Conservation (phyloP, 2,329 filamentous ascomycete species). For the Stemphylium lycopersici region DNA sequence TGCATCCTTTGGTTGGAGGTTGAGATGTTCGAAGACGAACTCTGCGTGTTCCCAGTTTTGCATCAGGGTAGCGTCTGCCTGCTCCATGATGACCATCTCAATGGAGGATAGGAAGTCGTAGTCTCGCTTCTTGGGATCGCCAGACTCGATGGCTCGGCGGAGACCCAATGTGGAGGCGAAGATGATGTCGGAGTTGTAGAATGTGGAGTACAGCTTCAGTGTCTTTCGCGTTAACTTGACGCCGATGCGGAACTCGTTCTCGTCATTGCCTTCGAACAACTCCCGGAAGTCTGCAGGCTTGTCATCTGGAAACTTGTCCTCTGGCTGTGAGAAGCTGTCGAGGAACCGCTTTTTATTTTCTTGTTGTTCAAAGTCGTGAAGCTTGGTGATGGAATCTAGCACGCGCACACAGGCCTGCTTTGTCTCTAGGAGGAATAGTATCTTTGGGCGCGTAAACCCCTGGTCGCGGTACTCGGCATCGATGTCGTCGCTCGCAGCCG, state of each 20-base stretch:
- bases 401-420: constrained; percentile 82
- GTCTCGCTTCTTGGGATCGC: constrained; percentile 71
- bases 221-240: constrained; percentile 97
- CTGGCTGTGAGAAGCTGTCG: constrained; percentile 75
- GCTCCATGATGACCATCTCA: constrained; percentile 87
- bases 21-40: constrained; percentile 89
- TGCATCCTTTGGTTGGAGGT: constrained; percentile 84
- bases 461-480: constrained; percentile 83
- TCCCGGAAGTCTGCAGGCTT: constrained; percentile 87
- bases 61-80: constrained; percentile 92
- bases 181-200: constrained; percentile 96
- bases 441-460: constrained; percentile 92
- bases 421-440: constrained; percentile 88
- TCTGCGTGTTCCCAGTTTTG: constrained; percentile 98
- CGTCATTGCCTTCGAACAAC: constrained; percentile 91
- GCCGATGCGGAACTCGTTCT: constrained; percentile 96
- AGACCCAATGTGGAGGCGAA: constrained; percentile 88
- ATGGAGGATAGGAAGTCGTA: constrained; percentile 93
- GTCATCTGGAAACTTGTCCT: constrained; percentile 71
- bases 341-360: constrained; percentile 94
- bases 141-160: constrained; percentile 84
- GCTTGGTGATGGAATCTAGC: constrained; percentile 74
- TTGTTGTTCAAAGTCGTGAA: constrained; percentile 85
- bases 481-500: constrained; percentile 67
- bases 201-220: constrained; percentile 90